Percentiles rank a stretch among this genome's conserved stretches.
Evolutionary conservation across 306 rosid genomes (phyloP).

Genomic region (Phaseolus lunatus): DNA sequence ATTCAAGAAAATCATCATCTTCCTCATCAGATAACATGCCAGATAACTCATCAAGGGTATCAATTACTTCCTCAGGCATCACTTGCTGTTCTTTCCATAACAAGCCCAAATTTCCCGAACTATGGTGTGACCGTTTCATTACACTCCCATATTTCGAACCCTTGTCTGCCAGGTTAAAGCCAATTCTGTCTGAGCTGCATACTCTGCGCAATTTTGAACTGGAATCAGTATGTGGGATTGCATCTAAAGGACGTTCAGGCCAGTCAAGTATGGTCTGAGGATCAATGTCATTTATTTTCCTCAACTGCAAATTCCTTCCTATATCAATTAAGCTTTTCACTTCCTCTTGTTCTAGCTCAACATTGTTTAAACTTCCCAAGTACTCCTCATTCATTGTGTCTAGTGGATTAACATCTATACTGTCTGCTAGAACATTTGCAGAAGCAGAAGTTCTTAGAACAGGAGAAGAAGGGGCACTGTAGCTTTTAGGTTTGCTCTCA

Average conservation of each 20-base stretch:
- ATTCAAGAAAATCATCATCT: slow-evolving; percentile 59
- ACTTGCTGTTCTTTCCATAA: slow-evolving; percentile 54
- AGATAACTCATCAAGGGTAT: slow-evolving; percentile 51
- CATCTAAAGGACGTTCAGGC: slow-evolving; percentile 84
- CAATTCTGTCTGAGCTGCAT: slow-evolving; percentile 74
- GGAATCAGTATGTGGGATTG: slow-evolving; percentile 55
- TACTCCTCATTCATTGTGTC: slow-evolving; percentile 46
- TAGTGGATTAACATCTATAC: slow-evolving; percentile 49
- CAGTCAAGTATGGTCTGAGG: slow-evolving; percentile 68
- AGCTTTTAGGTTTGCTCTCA: slow-evolving; percentile 67
- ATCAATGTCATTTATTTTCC: slow-evolving; percentile 65
- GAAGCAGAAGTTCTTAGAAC: slow-evolving; percentile 61
- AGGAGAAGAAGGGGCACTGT: slow-evolving; percentile 84
- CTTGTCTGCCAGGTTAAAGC: slow-evolving; percentile 53
- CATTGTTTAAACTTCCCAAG: slow-evolving; percentile 38
- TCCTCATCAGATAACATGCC: slow-evolving; percentile 63
- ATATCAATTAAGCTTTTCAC: slow-evolving; percentile 46
- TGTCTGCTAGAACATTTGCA: slow-evolving; percentile 58
- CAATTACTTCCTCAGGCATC: slow-evolving; percentile 53
- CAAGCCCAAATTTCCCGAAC: slow-evolving; percentile 69
- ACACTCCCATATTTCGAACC: slow-evolving; percentile 47
- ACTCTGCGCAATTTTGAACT: slow-evolving; percentile 70
- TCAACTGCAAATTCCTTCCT: slow-evolving; percentile 54
- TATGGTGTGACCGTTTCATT: slow-evolving; percentile 62
- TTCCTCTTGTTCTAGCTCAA: slow-evolving; percentile 51